Evolutionary conservation across 148 eudicot genomes (phyloP).

Genomic region (Vaccinium darrowii): DNA sequence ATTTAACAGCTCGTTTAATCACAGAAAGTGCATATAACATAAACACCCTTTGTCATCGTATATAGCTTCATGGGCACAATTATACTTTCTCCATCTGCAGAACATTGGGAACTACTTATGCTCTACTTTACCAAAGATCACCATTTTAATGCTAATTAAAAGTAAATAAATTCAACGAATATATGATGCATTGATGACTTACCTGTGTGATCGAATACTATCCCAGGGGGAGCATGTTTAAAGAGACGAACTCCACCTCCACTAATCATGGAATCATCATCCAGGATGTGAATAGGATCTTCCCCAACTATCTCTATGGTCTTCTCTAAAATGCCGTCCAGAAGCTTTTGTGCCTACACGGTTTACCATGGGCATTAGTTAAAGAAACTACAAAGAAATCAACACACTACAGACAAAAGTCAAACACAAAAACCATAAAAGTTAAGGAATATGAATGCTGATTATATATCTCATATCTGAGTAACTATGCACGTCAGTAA

Average conservation of each 20-base stretch:
- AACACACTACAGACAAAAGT: neutral
- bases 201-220: slow-evolving; percentile 78
- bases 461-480: neutral
- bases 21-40: neutral
- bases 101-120: no score
- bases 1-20: neutral
- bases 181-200: slow-evolving; percentile 12
- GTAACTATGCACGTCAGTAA: neutral
- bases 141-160: neutral
- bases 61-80: no score
- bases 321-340: slow-evolving; percentile 65
- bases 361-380: neutral
- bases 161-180: neutral
- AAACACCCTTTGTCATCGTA: neutral
- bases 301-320: slow-evolving; percentile 49
- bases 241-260: slow-evolving; percentile 71
- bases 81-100: no score
- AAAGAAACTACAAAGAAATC: neutral
- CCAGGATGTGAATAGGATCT: slow-evolving; percentile 18
- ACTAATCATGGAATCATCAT: slow-evolving; percentile 26
- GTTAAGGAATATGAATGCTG: neutral
- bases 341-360: slow-evolving; percentile 67
- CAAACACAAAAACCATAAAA: neutral
- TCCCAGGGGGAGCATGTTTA: slow-evolving; percentile 73
- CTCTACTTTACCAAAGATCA: neutral